phyloP scores from a whole-genome alignment of 306 rosid species.

The Albizia julibrissin region DNA sequence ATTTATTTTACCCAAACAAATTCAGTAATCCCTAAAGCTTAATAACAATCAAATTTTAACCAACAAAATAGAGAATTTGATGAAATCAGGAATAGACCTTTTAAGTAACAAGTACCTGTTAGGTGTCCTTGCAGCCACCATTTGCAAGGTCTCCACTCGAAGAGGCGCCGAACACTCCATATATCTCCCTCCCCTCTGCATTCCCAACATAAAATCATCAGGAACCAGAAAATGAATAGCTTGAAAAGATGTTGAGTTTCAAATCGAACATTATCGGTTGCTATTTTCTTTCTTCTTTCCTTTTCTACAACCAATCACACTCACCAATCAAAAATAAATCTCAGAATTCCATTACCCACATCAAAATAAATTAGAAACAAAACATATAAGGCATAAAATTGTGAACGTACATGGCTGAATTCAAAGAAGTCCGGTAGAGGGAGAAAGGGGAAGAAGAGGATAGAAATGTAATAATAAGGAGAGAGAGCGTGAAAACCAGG shows the following conservation, averaged over 20 bases:
- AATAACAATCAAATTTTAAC: not conserved
- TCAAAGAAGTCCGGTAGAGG: slow-evolving; percentile 31
- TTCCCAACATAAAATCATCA: slow-evolving; percentile 27
- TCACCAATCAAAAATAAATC: not conserved
- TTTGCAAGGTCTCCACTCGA: slow-evolving; percentile 90
- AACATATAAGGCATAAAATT: not conserved
- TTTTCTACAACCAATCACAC: not conserved
- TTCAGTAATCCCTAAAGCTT: slow-evolving; percentile 5
- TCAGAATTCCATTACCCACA: not conserved
- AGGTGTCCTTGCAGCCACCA: slow-evolving; percentile 83
- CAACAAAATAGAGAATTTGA: slow-evolving; percentile 2
- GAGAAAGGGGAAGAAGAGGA: slow-evolving; percentile 49
- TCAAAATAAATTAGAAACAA: not conserved
- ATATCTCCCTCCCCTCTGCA: slow-evolving; percentile 60
- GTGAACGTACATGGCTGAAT: slow-evolving; percentile 44
- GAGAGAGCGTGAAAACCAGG: slow-evolving; percentile 48
- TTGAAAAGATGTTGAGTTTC: not conserved
- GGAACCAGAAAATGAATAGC: not conserved
- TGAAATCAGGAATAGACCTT: not conserved
- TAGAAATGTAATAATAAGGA: slow-evolving; percentile 48
- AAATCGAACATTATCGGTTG: slow-evolving; percentile 20
- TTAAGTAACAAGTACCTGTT: slow-evolving; percentile 47
- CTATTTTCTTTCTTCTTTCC: slow-evolving; percentile 19
- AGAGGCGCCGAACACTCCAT: slow-evolving; percentile 77
- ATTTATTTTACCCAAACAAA: slow-evolving; percentile 18